These are phyloP conservation scores for Auricularia auricula-judae DNA, from an alignment of 768 basidiomycete species.

Conservation along the genomic window DNA sequence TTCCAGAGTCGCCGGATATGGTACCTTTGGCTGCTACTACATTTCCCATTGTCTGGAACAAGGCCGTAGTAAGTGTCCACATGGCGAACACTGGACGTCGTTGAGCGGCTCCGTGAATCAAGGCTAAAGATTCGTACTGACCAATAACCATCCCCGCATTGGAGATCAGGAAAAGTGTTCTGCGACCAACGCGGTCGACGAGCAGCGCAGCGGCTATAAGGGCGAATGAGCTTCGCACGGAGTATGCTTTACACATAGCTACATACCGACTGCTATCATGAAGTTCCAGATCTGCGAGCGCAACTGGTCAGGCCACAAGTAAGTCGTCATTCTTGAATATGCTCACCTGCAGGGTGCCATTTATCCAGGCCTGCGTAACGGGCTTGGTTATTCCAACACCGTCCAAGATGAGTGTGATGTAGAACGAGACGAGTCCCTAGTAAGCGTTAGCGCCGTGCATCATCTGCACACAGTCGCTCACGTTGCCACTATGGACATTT, in stretches of 20 bases:
- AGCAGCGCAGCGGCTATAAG: conserved; percentile 38
- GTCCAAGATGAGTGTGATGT: conserved; percentile 57
- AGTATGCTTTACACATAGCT: too few relatives aligned
- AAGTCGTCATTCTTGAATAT: not conserved
- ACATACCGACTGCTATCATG: conserved; percentile 29
- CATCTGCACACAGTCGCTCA: not conserved
- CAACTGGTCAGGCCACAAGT: too few relatives aligned
- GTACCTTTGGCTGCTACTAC: conserved; percentile 21
- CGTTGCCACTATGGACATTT: conserved; percentile 1
- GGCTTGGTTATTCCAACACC: conserved; percentile 48
- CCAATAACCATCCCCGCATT: conserved; percentile 44
- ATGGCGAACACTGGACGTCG: conserved; percentile 30
- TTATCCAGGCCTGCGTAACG: conserved; percentile 47
- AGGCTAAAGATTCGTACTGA: too few relatives aligned
- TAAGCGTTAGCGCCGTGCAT: conserved; percentile 23
- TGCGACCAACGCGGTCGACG: conserved; percentile 56
- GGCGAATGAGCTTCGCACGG: too few relatives aligned
- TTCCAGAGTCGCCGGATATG: not conserved
- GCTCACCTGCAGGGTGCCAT: conserved; percentile 46
- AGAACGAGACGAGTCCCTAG: conserved; percentile 59
- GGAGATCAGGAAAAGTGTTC: conserved; percentile 55
- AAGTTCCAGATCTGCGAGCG: conserved; percentile 47
- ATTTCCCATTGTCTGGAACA: conserved; percentile 21
- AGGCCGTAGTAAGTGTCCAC: conserved; percentile 42
- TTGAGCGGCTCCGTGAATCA: too few relatives aligned